Base-by-base conservation (phyloP, 129 eudicot species). In the Cynara cardunculus region DNA sequence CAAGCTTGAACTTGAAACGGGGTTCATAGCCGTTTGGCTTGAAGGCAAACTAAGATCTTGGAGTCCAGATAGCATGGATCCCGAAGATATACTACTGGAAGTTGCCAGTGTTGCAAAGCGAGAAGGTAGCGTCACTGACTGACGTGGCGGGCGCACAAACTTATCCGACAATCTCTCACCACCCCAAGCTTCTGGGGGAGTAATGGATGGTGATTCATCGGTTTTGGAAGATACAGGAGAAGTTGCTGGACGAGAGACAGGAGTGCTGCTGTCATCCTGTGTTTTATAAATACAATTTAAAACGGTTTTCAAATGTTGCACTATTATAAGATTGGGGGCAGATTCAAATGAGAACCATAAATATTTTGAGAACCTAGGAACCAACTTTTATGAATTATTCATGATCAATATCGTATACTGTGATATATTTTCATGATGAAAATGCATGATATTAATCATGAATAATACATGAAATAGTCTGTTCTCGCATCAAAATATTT, bases 181-280 rank as follows among this genome's bases (percentile, higher is more conserved):
- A 7, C 97, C 97, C 99, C 97, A 95, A 84, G 96, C 94, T 87
- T 95, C 99, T 25, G 97, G 99, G 69, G 97, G 99, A 73, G 97
- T 92, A 35, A 92, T 89, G 79, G 97, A 90, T 78, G 97, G 83
- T 28, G 90, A 69, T 70, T 89, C 99, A 66, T 87, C 88, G 39
- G 82, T 65, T 59, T 49, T 89, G 28, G 90, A 84, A 77, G 92
- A 82, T 72, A 89, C 81, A 24, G 89, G 88, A 68, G 88, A 84
- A 21, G 95, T 81, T 79, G 73, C 70, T 81, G 88, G 86, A 67
- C 84, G 89, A 14, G 91, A 69, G 46, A 86, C 82, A 68, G 86
- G 75, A 59, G 90, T 84, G 61, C 28, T 82, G 70, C 53, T 80
- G 69, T 89, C 92, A 77, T 92, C 99, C 97, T 95, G 92, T 86